These are phyloP conservation scores for Xylariomycetidae sp. DNA, from an alignment of 2,329 filamentous ascomycete species.

Conservation along the genomic window DNA sequence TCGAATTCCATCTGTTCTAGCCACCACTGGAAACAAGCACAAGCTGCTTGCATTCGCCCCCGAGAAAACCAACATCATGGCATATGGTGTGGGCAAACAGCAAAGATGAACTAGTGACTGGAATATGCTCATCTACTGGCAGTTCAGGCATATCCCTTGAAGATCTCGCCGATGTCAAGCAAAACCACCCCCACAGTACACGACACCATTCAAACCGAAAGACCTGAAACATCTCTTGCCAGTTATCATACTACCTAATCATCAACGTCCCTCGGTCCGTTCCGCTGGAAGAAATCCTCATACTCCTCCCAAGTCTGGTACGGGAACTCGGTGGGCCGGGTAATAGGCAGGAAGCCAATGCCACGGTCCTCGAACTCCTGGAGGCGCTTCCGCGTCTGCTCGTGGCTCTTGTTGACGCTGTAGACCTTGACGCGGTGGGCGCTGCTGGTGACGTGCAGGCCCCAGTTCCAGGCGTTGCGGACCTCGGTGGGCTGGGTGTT, in stretches of 20 bases:
- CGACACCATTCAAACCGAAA: too few relatives aligned
- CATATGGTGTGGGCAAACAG: too few relatives aligned
- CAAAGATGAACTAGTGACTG: too few relatives aligned
- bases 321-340: constrained; percentile 26
- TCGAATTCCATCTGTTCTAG: too few relatives aligned
- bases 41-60: too few relatives aligned
- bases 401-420: constrained; percentile 50
- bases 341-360: constrained; percentile 45
- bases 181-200: too few relatives aligned
- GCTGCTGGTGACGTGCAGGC: constrained; percentile 57
- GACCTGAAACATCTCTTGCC: background rate
- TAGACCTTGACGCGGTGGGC: constrained; percentile 57
- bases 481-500: constrained; percentile 55
- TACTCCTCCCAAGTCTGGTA: constrained; percentile 19
- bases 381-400: constrained; percentile 42
- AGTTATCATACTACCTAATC: constrained; percentile 1
- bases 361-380: constrained; percentile 44
- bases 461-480: constrained; percentile 57
- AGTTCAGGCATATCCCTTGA: too few relatives aligned
- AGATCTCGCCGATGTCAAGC: too few relatives aligned
- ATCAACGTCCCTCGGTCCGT: constrained; percentile 20
- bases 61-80: too few relatives aligned
- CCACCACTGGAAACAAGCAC: too few relatives aligned
- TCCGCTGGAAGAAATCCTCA: constrained; percentile 15
- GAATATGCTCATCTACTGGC: too few relatives aligned